Conservation (phyloP, 2,329 filamentous ascomycete genomes). For the Proliferodiscus dingleyae region DNA sequence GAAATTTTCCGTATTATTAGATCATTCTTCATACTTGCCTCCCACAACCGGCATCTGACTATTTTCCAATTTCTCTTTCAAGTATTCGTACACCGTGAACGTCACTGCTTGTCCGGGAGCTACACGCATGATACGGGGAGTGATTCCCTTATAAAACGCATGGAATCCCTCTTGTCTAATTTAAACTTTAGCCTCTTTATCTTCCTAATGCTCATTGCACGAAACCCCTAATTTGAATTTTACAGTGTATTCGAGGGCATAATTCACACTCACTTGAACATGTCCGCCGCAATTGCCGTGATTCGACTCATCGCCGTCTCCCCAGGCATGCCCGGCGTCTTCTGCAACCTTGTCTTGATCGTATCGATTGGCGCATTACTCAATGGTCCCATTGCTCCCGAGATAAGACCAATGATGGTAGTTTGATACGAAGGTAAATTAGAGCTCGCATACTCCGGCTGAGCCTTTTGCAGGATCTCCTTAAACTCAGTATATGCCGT, state of each 20-base stretch:
- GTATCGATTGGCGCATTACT: conserved; percentile 98
- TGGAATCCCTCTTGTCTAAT: conserved; percentile 81
- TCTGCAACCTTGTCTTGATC: conserved; percentile 95
- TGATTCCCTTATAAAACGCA: conserved; percentile 99
- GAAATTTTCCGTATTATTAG: background rate
- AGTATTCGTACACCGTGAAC: conserved; percentile 71
- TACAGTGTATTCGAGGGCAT: background rate
- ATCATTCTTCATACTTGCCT: conserved; percentile 63
- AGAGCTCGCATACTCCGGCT: conserved; percentile 60
- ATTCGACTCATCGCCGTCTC: conserved; percentile 79
- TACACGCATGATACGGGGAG: conserved; percentile 93
- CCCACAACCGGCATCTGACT: conserved; percentile 54
- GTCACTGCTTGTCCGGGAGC: conserved; percentile 86
- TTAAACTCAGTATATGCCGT: conserved; percentile 96
- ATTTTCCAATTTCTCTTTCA: conserved; percentile 68
- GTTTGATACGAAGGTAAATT: conserved; percentile 86
- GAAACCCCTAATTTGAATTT: background rate
- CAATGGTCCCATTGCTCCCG: conserved; percentile 90
- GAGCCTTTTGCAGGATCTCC: conserved; percentile 64
- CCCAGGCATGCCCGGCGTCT: conserved; percentile 75
- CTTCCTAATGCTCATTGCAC: background rate
- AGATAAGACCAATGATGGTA: conserved; percentile 78
- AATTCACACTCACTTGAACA: conserved; percentile 63
- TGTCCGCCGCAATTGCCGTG: conserved; percentile 68
- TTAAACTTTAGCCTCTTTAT: conserved; percentile 2